Percentiles rank a stretch among this genome's conserved stretches.
Evolutionary conservation across 1,284 basidiomycete species (phyloP).

Genomic region (Cystobasidium sp.): DNA sequence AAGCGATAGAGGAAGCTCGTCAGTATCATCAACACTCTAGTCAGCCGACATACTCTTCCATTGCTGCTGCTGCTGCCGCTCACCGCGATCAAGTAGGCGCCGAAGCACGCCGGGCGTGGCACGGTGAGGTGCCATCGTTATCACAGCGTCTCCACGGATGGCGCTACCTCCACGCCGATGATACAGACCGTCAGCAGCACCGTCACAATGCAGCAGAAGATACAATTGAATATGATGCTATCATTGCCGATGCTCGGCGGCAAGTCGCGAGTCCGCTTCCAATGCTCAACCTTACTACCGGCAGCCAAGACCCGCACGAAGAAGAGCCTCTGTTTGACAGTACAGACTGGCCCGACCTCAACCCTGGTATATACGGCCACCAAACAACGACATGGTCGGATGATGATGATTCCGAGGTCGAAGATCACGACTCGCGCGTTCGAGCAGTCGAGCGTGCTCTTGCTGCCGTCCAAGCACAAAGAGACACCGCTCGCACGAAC

Average conservation of each 20-base stretch:
- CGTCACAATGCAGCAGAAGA: background rate
- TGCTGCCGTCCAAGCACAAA: background rate
- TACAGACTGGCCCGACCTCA: constrained; percentile 38
- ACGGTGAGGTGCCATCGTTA: constrained; percentile 1
- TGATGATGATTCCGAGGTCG: constrained; percentile 12
- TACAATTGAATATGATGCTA: constrained; percentile 36
- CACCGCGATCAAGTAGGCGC: constrained; percentile 3
- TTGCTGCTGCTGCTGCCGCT: constrained; percentile 14
- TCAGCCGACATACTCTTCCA: constrained; percentile 16
- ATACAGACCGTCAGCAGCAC: background rate
- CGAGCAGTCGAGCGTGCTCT: constrained; percentile 1
- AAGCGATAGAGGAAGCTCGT: constrained; percentile 26
- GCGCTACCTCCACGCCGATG: background rate
- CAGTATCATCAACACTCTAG: background rate
- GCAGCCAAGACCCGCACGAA: background rate
- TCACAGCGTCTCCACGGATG: constrained; percentile 17
- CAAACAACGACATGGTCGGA: background rate
- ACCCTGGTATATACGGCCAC: constrained; percentile 4
- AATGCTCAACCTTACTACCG: background rate
- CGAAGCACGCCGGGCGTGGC: constrained; percentile 1
- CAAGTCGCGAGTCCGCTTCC: constrained; percentile 35
- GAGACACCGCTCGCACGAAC: constrained; percentile 11
- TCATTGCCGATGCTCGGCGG: constrained; percentile 38
- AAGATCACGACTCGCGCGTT: background rate
- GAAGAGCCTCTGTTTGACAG: constrained; percentile 16